Conservation (phyloP, 169 alveolate genomes). For the Amoebophrya sp. region DNA sequence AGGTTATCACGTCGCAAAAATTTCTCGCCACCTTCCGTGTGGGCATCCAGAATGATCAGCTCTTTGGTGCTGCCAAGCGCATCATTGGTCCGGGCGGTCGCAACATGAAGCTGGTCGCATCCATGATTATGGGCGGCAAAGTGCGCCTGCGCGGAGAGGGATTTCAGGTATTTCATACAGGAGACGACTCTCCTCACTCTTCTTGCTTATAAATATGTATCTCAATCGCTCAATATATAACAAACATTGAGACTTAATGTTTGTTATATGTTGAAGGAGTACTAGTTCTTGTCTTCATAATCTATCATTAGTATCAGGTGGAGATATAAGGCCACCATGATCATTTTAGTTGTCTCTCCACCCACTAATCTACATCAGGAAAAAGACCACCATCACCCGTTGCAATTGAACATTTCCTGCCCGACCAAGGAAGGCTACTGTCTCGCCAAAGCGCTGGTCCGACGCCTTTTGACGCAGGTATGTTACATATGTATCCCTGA, state of each 20-base stretch:
- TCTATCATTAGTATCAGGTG: neutral
- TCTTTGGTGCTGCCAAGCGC: neutral
- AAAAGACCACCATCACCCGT: neutral
- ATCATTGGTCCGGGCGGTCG: conserved; percentile 15
- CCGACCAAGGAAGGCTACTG: neutral
- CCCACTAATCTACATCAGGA: neutral
- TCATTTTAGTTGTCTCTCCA: neutral
- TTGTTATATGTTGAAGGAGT: no score
- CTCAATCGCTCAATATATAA: no score
- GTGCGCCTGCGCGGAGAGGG: conserved; percentile 27
- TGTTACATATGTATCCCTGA: no score
- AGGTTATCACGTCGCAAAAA: neutral
- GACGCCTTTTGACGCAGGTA: neutral
- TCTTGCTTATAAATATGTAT: neutral
- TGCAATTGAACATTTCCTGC: conserved; percentile 14
- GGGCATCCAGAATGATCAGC: neutral
- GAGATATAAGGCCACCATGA: neutral
- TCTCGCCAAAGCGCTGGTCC: neutral
- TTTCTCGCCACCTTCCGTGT: conserved; percentile 1
- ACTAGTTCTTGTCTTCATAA: neutral
- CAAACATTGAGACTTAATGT: no score
- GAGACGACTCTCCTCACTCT: neutral
- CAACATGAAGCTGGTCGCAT: conserved; percentile 1
- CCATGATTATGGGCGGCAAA: conserved; percentile 16
- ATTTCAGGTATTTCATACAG: neutral